A percentile compares a stretch with the other conserved stretches of the same genome.
These are phyloP conservation scores for Colletotrichum camelliae DNA, from an alignment of 2,329 filamentous ascomycete genomes.

Conservation along the genomic window DNA sequence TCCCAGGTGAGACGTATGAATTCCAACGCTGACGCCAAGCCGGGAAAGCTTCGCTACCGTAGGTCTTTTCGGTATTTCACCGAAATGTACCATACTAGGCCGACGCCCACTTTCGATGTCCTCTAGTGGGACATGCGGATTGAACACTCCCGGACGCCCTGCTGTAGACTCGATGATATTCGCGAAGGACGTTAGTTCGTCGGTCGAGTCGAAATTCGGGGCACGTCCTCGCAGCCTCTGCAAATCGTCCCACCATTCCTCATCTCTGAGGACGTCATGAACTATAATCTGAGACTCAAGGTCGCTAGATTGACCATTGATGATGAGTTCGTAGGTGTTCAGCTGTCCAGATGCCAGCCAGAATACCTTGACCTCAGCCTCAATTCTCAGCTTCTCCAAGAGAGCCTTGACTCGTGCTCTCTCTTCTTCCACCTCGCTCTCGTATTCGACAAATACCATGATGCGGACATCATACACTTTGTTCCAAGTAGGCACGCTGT, in stretches of 20 bases:
- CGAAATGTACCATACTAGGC: conserved; percentile 62
- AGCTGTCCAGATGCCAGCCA: conserved; percentile 79
- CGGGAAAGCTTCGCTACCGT: conserved; percentile 56
- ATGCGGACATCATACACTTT: conserved; percentile 75
- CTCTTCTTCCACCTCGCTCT: conserved; percentile 83
- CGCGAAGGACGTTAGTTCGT: conserved; percentile 48
- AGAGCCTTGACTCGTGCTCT: conserved; percentile 73
- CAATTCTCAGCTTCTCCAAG: conserved; percentile 81
- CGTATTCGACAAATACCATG: conserved; percentile 88
- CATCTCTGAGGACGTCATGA: conserved; percentile 69
- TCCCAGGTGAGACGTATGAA: conserved; percentile 76
- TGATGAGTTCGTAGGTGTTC: conserved; percentile 76
- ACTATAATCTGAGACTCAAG: conserved; percentile 59
- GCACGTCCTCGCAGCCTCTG: conserved; percentile 56
- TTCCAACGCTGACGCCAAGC: conserved; percentile 72
- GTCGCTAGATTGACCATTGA: conserved; percentile 67
- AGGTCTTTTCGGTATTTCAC: conserved; percentile 66
- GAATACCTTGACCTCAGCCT: conserved; percentile 80
- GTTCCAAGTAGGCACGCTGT: conserved; percentile 83
- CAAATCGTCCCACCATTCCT: conserved; percentile 85
- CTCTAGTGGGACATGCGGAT: conserved; percentile 39
- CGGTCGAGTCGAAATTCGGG: conserved; percentile 42
- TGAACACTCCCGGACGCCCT: conserved; percentile 47
- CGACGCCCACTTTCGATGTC: conserved; percentile 36
- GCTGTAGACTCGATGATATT: conserved; percentile 49